Percentiles rank a stretch among this genome's conserved stretches.
Conservation (phyloP, 2,329 filamentous ascomycete genomes). For the Beauveria bassiana region DNA sequence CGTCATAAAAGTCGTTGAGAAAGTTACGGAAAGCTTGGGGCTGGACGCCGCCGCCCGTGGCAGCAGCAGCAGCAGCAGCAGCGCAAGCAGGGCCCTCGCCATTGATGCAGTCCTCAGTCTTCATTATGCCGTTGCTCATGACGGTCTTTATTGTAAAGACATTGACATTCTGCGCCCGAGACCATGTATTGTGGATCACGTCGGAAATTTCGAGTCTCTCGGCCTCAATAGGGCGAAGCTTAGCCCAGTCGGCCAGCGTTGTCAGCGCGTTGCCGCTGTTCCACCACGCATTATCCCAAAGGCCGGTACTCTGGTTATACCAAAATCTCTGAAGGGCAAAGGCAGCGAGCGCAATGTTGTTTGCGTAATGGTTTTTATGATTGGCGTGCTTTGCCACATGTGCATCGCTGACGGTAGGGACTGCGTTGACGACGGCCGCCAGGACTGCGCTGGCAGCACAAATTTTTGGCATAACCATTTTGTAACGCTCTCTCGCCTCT, state of each 20-base stretch:
- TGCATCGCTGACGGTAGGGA: background rate
- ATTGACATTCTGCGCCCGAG: slow-evolving; percentile 33
- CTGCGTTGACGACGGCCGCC: background rate
- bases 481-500: background rate
- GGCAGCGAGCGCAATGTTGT: background rate
- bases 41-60: background rate
- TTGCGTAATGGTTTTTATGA: background rate
- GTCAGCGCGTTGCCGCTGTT: slow-evolving; percentile 62
- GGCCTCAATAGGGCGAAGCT: slow-evolving; percentile 25
- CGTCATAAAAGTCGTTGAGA: slow-evolving; percentile 49
- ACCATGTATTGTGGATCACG: slow-evolving; percentile 37
- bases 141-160: slow-evolving; percentile 32
- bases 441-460: background rate
- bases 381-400: background rate
- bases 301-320: slow-evolving; percentile 52
- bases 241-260: slow-evolving; percentile 47
- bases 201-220: slow-evolving; percentile 31
- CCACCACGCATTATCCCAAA: slow-evolving; percentile 66
- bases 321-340: slow-evolving; percentile 27
- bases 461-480: background rate
- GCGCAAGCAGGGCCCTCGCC: background rate
- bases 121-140: slow-evolving; percentile 25
- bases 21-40: slow-evolving; percentile 30
- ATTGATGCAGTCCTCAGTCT: slow-evolving; percentile 29
- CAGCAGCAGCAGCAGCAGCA: background rate